These are phyloP conservation scores for Alisma plantagoaquatica DNA, from an alignment of 106 monocot genomes.

Conservation along the genomic window DNA sequence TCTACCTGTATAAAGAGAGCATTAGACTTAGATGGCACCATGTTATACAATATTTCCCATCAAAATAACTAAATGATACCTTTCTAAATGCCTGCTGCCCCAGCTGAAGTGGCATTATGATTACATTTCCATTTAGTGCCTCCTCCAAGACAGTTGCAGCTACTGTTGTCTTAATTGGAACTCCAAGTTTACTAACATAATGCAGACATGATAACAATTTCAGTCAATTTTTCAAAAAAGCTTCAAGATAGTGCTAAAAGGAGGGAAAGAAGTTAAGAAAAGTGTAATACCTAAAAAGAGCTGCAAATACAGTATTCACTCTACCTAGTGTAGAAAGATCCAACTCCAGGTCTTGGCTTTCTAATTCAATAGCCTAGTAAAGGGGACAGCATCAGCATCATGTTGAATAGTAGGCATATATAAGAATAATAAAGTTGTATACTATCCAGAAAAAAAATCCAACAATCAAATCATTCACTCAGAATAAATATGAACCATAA, in stretches of 20 bases:
- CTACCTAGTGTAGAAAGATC: conserved; percentile 92
- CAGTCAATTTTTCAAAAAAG: not conserved
- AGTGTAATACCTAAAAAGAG: conserved; percentile 75
- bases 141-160: conserved; percentile 95
- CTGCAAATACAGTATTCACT: conserved; percentile 95
- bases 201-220: conserved; percentile 1
- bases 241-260: not conserved
- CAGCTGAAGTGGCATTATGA: conserved; percentile 40
- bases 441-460: no score
- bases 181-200: conserved; percentile 73
- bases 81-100: conserved; percentile 51
- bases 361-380: conserved; percentile 71
- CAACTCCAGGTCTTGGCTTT: conserved; percentile 84
- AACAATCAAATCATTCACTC: no score
- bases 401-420: no score
- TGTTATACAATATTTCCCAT: no score
- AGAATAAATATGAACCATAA: no score
- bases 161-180: conserved; percentile 95
- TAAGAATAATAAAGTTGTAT: no score
- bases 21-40: no score
- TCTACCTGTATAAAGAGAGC: conserved; percentile 84
- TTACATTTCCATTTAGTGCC: conserved; percentile 72
- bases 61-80: no score
- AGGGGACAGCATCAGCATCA: no score
- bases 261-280: not conserved